Evolutionary conservation across 2,329 filamentous ascomycete species (phyloP), one percentile per base, ranked within the genome.

Genomic region (Exophiala aquamarina): DNA sequence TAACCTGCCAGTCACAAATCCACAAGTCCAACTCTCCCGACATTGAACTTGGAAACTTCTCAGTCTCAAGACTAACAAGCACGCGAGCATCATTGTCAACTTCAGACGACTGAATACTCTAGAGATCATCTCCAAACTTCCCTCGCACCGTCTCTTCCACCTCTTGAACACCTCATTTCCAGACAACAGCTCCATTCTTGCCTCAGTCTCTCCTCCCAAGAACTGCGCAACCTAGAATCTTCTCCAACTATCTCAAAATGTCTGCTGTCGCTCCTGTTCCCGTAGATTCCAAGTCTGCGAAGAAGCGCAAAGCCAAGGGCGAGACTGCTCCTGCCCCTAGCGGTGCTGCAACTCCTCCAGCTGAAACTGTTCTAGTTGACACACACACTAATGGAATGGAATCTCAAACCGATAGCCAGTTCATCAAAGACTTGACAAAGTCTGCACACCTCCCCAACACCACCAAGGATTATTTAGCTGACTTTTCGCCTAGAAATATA

Each of bases 371-470:
- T 10, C 36, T 47, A n/a, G 15, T 31, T 61, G 63, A 34, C 61
- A 61, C 61, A 52, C 67, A 66, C 21, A 70, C 73, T 50, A 82
- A 83, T 61, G 75, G 75, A 50, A 69, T 71, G 41, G 83, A 88
- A 47, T 81, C 81, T 50, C 63, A 67, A 54, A 74, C 73, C 53
- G 91, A 96, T 66, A 90, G 81, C 62, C 76, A 83, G 31, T 90
- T 92, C 71, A 79, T 96, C 65, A 89, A 84, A 66, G 92, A 97
- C 67, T 77, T 97, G 40, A 83, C 92, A 65, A 96, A 95, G 91
- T 95, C 74, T 66, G 83, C 66, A 26, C 23, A 32, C 28, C 38
- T 62, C 6, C 23, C 2, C 13, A 11, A 40, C 11, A 7, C 14
- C 29, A n/a, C 26, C 18, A 11, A 48, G n/a, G n/a, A n/a, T n/a